Base-by-base conservation (phyloP, 805 yeast genomes). In the Saturnispora kantuleensis region DNA sequence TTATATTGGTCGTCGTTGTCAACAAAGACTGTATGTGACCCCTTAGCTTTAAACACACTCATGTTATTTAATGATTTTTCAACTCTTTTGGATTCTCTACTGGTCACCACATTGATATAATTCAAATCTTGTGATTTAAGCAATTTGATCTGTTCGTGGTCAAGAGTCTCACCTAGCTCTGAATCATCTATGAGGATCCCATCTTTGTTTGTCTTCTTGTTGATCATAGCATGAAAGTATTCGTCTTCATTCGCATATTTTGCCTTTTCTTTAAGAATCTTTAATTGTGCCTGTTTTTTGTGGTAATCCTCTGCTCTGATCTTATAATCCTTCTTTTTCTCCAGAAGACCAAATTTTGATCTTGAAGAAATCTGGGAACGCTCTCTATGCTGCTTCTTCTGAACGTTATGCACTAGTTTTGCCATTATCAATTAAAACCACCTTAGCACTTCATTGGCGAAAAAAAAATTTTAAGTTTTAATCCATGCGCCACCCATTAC, bases 301-400 rank as follows among this genome's bases (percentile, higher is more conserved):
- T 76, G 81, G 52, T 64, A 76, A 55, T 76, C 78, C 15, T 68
- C 71, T 5, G 80, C 79, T 56, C 81, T 64, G 34, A 76, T 57
- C 47, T 56, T 70, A 70, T 84, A 84, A 60, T 84, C 94, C 63
- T 84, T 83, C 70, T 93, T 93, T 74, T 93, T 93, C 65, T 93
- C 98, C 38, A 93, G 71, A 31, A 89, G 77, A 35, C 98, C 98
- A 63, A 73, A 79, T 59, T 75, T 75, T 54, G 76, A 68, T 47
- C 98, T 73, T 38, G 75, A 79, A 39, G 69, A 70, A 1, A 90
- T 84, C 65, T 93, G 98, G 5, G 96, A 76, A 56, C 98, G 77
- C 68, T 93, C 98, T 47, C 88, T 71, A 58, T 93, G 98, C 69
- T 93, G 97, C 59, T 87, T 93, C 70, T 94, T 93, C 64, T 90